Evolutionary conservation across 768 basidiomycete species (phyloP), one percentile per base, ranked within the genome.

Genomic region (Megacollybia marginata): DNA sequence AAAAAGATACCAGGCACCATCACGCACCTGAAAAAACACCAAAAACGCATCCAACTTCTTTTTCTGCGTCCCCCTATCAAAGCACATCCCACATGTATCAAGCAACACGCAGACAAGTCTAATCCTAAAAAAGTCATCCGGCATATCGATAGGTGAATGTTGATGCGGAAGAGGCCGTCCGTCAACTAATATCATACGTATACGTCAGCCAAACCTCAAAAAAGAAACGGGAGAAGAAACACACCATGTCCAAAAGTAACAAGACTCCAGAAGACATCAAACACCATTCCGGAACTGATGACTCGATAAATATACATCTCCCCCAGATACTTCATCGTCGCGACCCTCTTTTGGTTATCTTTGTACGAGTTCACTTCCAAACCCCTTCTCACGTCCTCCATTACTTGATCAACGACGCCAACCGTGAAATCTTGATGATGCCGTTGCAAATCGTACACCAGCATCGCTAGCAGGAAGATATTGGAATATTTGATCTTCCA

Each of bases 401-500:
- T 72, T 3, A 96, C 85, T 61, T 96, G 93, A 65, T 99, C 96
- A 18, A 98, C 86, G 23, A 98, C 82, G 10, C 82, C 76, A 46
- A 96, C 78, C 11, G 85, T 76, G 64, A 98, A 99, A 2, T 85
- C 82, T 9, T 93, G 86, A 55, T 91, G 91, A 65, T 95, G 96
- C 23, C 92, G 79, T 61, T 94, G 91, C 42, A 99, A 73, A 61
- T 98, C 96, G 60, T 94, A 94, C 2, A 94, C 87, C 51, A 98
- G 72, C 81, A 96, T 95, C 10, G 96, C 94, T 46, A 98, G 72
- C 28, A 96, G 74, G 49, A 84, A 79, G 57, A 99, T 81, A 59
- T 90, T 95, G 52, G 84, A 76, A 61, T 86, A 98, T 60, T 92
- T 95, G 68, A 97, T 79, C 64, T 98, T 98, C 93, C 95, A 96